A percentile compares a stretch with the other conserved stretches of the same genome.
Conservation (phyloP, 371 early-diverging fungal genomes). For the Mortierella polycephala region DNA sequence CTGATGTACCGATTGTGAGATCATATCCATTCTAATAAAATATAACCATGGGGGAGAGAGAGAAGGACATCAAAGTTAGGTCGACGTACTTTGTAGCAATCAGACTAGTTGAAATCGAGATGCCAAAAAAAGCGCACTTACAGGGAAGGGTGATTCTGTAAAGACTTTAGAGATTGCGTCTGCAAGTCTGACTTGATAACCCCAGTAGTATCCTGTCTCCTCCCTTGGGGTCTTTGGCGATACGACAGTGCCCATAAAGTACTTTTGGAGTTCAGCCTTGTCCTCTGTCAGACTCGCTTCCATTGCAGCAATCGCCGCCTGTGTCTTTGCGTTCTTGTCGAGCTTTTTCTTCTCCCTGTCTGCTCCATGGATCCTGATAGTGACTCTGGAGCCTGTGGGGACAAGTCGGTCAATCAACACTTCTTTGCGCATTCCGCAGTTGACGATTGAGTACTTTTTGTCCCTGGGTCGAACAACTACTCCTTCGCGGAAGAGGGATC, state of each 20-base stretch:
- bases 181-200: conserved; percentile 75
- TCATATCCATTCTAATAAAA: conserved; percentile 71
- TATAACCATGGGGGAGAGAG: no score
- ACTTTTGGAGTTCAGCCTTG: conserved; percentile 53
- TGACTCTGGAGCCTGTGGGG: conserved; percentile 74
- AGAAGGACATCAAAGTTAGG: neutral
- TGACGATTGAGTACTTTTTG: conserved; percentile 66
- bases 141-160: conserved; percentile 69
- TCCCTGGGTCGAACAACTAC: conserved; percentile 65
- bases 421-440: conserved; percentile 70
- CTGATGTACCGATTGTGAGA: conserved; percentile 74
- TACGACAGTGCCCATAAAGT: conserved; percentile 69
- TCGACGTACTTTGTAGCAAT: neutral
- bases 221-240: conserved; percentile 73
- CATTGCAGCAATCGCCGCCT: conserved; percentile 37
- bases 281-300: conserved; percentile 28
- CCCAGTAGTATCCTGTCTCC: conserved; percentile 80
- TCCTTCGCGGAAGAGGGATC: conserved; percentile 73
- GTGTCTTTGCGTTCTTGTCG: conserved; percentile 51
- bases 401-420: conserved; percentile 67
- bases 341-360: conserved; percentile 57
- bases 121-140: conserved; percentile 27
- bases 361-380: conserved; percentile 68
- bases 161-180: conserved; percentile 71
- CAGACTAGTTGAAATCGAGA: neutral